A percentile compares a stretch with the other conserved stretches of the same genome.
phyloP scores from a whole-genome alignment of 257 asterid species.

The Rauvolfia tetraphylla region DNA sequence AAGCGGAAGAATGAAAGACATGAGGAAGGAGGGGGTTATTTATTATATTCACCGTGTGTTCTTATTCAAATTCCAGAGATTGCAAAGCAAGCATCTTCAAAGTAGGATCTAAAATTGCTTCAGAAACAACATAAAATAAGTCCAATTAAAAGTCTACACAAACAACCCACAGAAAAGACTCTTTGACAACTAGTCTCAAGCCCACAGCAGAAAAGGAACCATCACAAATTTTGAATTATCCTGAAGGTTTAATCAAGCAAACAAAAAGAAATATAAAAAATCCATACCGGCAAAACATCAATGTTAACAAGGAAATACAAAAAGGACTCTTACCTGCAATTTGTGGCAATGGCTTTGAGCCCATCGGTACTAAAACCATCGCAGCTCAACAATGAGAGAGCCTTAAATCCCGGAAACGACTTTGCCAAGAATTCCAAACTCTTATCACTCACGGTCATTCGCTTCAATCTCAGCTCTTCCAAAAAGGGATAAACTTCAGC shows the following conservation, averaged over 20 bases:
- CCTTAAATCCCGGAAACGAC: slow-evolving; percentile 63
- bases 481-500: slow-evolving; percentile 69
- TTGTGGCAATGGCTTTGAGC: slow-evolving; percentile 58
- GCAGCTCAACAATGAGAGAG: slow-evolving; percentile 66
- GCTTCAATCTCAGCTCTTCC: slow-evolving; percentile 78
- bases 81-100: neutral
- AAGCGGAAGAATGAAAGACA: neutral
- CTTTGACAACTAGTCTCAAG: neutral
- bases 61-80: neutral
- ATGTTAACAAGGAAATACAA: neutral
- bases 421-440: slow-evolving; percentile 77
- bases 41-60: neutral
- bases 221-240: neutral
- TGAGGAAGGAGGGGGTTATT: neutral
- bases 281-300: slow-evolving; percentile 6
- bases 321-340: slow-evolving; percentile 58
- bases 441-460: slow-evolving; percentile 73
- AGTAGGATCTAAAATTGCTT: neutral
- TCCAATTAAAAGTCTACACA: neutral
- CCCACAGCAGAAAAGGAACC: neutral
- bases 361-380: slow-evolving; percentile 79
- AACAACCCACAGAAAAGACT: neutral
- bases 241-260: neutral
- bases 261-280: neutral
- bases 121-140: neutral